Base-by-base conservation (phyloP, 305 asterid species). In the Fraxinus albicans region DNA sequence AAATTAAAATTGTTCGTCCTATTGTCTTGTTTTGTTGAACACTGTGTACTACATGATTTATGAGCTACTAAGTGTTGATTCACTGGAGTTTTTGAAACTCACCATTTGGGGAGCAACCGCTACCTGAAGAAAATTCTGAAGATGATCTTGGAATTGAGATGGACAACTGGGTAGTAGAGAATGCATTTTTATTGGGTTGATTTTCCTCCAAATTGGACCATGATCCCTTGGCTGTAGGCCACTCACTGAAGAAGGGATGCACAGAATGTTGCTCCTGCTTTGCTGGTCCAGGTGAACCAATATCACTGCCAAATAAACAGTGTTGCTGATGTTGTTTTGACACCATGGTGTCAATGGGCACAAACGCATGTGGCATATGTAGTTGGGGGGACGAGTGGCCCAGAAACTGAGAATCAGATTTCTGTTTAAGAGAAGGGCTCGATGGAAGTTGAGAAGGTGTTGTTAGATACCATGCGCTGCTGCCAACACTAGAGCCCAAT, bases 211-310 rank as follows among this genome's bases (percentile, higher is more conserved):
- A 92, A 78, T 85, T 86, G 80, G 98, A 91, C 99, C 98, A 96
- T 35, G 97, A 87, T 84, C 90, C 98, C 83, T 91, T 94, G 23
- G 91, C 80, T 3, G 92, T 88, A 10, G 99, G 98, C 97, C 97
- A 94, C 90, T 95, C 97, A 1, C 91, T 93, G 58, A 95, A 95
- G 94, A 94, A 95, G 77, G 94, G 97, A 77, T 89, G 98, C 84
- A 93, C 93, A 0, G 92, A 87, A 19, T 84, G 42, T 60, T 88
- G 96, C 82, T 95, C 96, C 77, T 91, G 93, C 89, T 92, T 92
- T 31, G 72, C 76, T 31, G 88, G 34, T 25, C 89, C 92, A 1
- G 90, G 80, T 1, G 95, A 90, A 84, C 86, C 88, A 3, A 90
- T 84, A 70, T 92, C 94, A 17, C 88, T 88, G 76, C 95, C 91